These are phyloP conservation scores for Syzygium grande DNA, from an alignment of 345 rosid genomes.

Conservation along the genomic window DNA sequence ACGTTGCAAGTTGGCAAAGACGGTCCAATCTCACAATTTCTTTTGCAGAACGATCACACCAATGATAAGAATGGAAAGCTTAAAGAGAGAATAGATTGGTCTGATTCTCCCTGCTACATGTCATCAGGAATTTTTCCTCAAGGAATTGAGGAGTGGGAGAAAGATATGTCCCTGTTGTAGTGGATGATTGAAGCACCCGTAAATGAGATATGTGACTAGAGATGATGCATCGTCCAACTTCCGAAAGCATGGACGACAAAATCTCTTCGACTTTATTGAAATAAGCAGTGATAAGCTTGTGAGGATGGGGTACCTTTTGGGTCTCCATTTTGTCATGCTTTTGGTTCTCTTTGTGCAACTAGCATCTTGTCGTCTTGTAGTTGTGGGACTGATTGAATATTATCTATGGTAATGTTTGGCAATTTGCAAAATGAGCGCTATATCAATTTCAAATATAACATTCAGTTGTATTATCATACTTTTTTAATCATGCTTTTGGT, in stretches of 20 bases:
- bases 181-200: not conserved
- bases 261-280: slow-evolving; percentile 13
- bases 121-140: not conserved
- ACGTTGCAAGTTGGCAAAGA: not conserved
- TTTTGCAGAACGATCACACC: not conserved
- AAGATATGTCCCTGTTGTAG: not conserved
- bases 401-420: not conserved
- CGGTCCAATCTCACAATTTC: not conserved
- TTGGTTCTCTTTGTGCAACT: not conserved
- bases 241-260: not conserved
- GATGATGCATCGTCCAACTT: not conserved
- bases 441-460: not conserved
- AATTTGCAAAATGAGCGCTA: not conserved
- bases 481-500: not conserved
- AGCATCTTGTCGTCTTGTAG: not conserved
- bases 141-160: not conserved
- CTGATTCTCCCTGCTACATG: not conserved
- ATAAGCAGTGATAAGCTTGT: slow-evolving; percentile 19
- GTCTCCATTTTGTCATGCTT: slow-evolving; percentile 11
- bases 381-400: not conserved
- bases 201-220: not conserved
- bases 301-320: slow-evolving; percentile 18
- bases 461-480: not conserved
- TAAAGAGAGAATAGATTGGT: not conserved
- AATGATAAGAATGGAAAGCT: not conserved